Evolutionary conservation across 1,284 basidiomycete species (phyloP).

Genomic region (Athelia psychrophila): DNA sequence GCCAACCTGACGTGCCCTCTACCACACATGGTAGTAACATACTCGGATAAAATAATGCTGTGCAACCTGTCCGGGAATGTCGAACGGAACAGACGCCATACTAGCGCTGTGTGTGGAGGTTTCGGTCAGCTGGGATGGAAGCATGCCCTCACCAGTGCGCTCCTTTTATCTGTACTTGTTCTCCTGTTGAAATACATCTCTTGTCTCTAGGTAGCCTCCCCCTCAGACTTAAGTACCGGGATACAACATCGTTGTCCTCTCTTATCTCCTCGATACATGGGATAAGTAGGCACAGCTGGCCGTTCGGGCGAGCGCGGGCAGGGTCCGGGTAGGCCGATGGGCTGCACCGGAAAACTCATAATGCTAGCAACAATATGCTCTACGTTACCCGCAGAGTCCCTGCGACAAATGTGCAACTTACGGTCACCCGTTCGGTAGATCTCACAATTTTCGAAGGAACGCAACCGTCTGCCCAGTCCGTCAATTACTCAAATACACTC

Average conservation of each 20-base stretch:
- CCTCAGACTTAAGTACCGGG: conserved; percentile 18
- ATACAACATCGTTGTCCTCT: conserved; percentile 62
- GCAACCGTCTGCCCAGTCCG: too few species aligned
- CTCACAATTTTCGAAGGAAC: too few species aligned
- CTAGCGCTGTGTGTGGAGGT: conserved; percentile 46
- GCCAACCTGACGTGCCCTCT: conserved; percentile 44
- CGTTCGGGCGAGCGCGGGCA: conserved; percentile 52
- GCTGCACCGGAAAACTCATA: neutral
- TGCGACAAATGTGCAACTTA: too few species aligned
- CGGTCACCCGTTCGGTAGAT: too few species aligned
- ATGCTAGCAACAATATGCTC: too few species aligned
- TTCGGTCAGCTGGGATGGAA: conserved; percentile 1
- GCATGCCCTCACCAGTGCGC: neutral
- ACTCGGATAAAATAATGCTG: conserved; percentile 61
- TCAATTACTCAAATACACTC: too few species aligned
- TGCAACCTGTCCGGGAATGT: conserved; percentile 54
- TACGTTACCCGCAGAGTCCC: too few species aligned
- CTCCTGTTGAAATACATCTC: neutral
- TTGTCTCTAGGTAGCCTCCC: neutral
- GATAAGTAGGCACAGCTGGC: conserved; percentile 40
- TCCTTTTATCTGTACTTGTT: neutral
- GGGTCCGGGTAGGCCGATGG: conserved; percentile 60
- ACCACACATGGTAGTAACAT: conserved; percentile 54
- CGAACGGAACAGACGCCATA: conserved; percentile 40
- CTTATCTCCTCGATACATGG: conserved; percentile 63